Conservation (phyloP, 495 filamentous ascomycete species). For the Cudoniella acicularis region DNA sequence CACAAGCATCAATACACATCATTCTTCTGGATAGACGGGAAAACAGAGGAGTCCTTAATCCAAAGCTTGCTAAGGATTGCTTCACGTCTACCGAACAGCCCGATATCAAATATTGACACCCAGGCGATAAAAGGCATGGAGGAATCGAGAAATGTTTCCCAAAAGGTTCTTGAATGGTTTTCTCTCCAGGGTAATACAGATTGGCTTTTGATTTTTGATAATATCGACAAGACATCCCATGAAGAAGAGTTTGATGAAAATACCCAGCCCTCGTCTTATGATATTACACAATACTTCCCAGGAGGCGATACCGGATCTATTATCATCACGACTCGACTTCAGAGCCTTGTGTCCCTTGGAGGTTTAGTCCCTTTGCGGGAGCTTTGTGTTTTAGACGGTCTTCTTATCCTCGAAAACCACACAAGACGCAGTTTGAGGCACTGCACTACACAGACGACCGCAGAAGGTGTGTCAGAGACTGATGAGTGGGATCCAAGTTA, state of each 20-base stretch:
- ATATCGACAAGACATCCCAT: constrained; percentile 32
- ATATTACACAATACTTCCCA: constrained; percentile 35
- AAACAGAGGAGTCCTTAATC: constrained; percentile 31
- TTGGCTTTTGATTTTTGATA: constrained; percentile 42
- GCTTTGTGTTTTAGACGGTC: constrained; percentile 14
- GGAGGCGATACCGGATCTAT: constrained; percentile 35
- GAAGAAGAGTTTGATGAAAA: constrained; percentile 24
- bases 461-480: constrained; percentile 6
- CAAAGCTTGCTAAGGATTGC: constrained; percentile 29
- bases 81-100: constrained; percentile 26
- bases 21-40: constrained; percentile 29
- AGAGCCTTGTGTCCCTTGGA: constrained; percentile 19
- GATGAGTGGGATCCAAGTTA: constrained; percentile 21
- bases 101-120: constrained; percentile 18
- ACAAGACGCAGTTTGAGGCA: constrained; percentile 15
- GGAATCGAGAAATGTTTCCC: constrained; percentile 12
- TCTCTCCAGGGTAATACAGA: constrained; percentile 28
- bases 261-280: constrained; percentile 21
- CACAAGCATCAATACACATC: constrained; percentile 22
- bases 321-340: constrained; percentile 36
- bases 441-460: neutral
- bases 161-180: constrained; percentile 36
- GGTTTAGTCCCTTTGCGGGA: constrained; percentile 11
- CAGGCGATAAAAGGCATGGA: constrained; percentile 10
- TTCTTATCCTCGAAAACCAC: constrained; percentile 18